Evolutionary conservation across 2,329 filamentous ascomycete genomes (phyloP), one percentile per base, ranked within the genome.

Genomic region (Arthrobotrys sinensis): DNA sequence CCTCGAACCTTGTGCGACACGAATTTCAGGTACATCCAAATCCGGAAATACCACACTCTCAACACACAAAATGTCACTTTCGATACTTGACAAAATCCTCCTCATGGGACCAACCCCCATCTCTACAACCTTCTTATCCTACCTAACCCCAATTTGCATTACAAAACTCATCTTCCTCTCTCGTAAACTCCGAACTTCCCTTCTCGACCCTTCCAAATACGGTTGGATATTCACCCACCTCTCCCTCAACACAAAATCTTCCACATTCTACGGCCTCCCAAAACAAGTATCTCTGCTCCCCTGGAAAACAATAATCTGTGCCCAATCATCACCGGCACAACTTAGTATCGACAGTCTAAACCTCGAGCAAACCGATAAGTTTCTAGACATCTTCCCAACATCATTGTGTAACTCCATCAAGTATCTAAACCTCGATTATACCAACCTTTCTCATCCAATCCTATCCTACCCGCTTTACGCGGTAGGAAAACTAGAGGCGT

Each of bases 1-100:
- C n/a, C n/a, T n/a, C 14, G 50, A 36, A n/a, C 21, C 50, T 53
- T 53, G 50, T 53, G 24, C 50, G 10, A 53, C 50, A 21, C 48
- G 7, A 52, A 14, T 12, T 11, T 32, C 19, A 53, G 14, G 11
- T 5, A 3, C 11, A 3, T 53, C 28, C 50, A 8, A 34, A 53
- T 16, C n/a, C 50, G 12, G 24, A 34, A 53, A 53, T 53, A 53
- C 50, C 50, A 53, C 50, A 16, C 3, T 14, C 14, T 34, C 50
- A 53, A 53, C 50, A 11, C 50, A 34, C 40, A 45, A 14, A 45
- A 45, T 45, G 40, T n/a, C 12, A 3, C 40, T 12, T 14, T 45
- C 40, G 2, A 45, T 45, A 1, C 11, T 45, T 6, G 40, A 45
- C 5, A 45, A 16, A 45, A 45, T 45, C n/a, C 40, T 45, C 4